Percentiles rank a stretch among this genome's conserved stretches.
phyloP scores from a whole-genome alignment of 2,329 filamentous ascomycete genomes.

The Madurella mycetomatis region DNA sequence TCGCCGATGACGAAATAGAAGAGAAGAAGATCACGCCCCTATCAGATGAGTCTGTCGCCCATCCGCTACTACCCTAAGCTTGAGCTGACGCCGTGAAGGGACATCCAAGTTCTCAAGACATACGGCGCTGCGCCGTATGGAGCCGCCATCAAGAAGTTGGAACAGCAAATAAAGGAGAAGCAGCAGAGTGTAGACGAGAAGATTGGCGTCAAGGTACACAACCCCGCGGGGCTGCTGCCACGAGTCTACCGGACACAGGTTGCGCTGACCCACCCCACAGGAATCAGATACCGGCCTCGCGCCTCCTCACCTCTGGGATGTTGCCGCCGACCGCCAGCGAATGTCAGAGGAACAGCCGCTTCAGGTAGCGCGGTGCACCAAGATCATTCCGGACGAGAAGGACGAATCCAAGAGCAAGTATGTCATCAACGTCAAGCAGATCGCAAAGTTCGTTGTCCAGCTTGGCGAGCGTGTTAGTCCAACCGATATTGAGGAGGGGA shows the following conservation, averaged over 20 bases:
- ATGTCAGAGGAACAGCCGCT: constrained; percentile 98
- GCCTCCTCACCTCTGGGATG: constrained; percentile 97
- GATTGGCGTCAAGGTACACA: constrained; percentile 73
- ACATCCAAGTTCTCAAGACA: constrained; percentile 98
- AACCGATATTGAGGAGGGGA: constrained; percentile 98
- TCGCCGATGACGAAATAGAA: constrained; percentile 91
- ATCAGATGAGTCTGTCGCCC: constrained; percentile 76
- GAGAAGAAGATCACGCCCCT: constrained; percentile 99
- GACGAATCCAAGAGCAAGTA: constrained; percentile 99
- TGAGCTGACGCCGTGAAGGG: constrained; percentile 52
- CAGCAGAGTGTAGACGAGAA: constrained; percentile 98
- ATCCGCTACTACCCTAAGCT: not conserved
- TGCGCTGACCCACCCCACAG: constrained; percentile 39
- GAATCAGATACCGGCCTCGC: constrained; percentile 98
- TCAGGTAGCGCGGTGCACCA: constrained; percentile 96
- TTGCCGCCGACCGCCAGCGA: constrained; percentile 93
- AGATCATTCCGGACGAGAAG: constrained; percentile 97
- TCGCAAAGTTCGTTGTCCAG: constrained; percentile 98
- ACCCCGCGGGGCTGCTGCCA: no score
- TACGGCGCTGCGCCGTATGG: constrained; percentile 97
- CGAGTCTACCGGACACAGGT: no score
- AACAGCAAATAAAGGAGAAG: constrained; percentile 99
- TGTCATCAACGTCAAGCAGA: constrained; percentile 99
- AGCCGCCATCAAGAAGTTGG: constrained; percentile 88
- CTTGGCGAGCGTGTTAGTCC: constrained; percentile 94